Percentiles rank a stretch among this genome's conserved stretches.
Conservation (phyloP, 257 asterid species). For the Coffea eugenioides region DNA sequence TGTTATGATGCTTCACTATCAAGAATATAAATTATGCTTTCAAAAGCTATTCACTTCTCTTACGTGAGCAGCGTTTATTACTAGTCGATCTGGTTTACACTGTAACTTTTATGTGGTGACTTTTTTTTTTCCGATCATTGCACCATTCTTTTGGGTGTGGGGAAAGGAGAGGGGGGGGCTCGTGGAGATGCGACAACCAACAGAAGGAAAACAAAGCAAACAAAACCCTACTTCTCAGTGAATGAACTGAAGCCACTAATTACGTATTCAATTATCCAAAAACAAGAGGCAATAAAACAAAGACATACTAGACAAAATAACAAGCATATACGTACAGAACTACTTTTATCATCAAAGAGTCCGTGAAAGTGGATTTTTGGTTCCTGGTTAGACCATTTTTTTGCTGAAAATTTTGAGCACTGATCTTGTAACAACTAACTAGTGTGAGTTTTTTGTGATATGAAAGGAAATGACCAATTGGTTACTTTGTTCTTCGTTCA, state of each 20-base stretch:
- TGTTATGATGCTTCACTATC: not conserved
- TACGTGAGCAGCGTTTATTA: not conserved
- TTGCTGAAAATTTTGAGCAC: not conserved
- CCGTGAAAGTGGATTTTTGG: not conserved
- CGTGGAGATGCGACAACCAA: not conserved
- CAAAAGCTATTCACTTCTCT: not conserved
- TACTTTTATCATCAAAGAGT: not conserved
- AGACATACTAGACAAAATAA: not conserved
- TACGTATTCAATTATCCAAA: not conserved
- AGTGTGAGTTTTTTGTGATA: no score
- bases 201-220: not conserved
- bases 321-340: not conserved
- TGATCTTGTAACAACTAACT: not conserved
- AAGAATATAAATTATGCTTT: not conserved
- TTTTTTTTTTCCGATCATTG: not conserved
- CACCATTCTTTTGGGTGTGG: not conserved
- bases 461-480: no score
- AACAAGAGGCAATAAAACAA: no score
- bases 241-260: not conserved
- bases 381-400: not conserved
- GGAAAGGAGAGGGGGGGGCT: no score
- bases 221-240: conserved; percentile 6
- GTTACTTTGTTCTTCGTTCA: no score
- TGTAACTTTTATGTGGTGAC: not conserved
- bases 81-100: not conserved